Conservation (phyloP, 768 basidiomycete genomes). For the Podaxis rugospora region DNA sequence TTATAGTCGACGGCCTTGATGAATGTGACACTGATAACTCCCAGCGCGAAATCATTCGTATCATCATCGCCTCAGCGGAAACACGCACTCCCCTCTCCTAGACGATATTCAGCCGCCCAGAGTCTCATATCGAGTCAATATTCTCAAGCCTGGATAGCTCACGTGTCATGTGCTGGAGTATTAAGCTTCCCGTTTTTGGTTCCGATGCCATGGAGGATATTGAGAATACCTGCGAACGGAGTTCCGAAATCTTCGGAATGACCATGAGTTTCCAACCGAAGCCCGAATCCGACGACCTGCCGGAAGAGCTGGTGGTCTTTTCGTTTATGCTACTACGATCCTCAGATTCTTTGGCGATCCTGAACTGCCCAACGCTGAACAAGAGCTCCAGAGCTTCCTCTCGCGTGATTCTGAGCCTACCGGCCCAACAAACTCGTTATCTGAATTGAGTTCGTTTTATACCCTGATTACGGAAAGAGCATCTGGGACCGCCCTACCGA, state of each 20-base stretch:
- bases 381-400: no score
- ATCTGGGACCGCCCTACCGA: no score
- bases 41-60: conserved; percentile 10
- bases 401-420: no score
- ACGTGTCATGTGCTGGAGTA: background rate
- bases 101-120: conserved; percentile 23
- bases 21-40: conserved; percentile 17
- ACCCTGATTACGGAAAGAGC: no score
- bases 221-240: background rate
- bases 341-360: no score
- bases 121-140: conserved; percentile 9
- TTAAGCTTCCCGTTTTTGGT: background rate
- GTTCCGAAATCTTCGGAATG: background rate
- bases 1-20: conserved; percentile 23
- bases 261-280: no score
- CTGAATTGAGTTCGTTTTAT: no score
- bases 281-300: no score
- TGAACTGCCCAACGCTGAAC: no score
- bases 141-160: background rate
- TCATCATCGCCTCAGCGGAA: conserved; percentile 6
- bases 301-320: no score
- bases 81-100: conserved; percentile 10
- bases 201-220: background rate
- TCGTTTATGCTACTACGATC: no score
- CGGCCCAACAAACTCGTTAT: no score